Evolutionary conservation across 2,329 filamentous ascomycete species (phyloP), one percentile per base, ranked within the genome.

Genomic region (Stenocarpella maydis): DNA sequence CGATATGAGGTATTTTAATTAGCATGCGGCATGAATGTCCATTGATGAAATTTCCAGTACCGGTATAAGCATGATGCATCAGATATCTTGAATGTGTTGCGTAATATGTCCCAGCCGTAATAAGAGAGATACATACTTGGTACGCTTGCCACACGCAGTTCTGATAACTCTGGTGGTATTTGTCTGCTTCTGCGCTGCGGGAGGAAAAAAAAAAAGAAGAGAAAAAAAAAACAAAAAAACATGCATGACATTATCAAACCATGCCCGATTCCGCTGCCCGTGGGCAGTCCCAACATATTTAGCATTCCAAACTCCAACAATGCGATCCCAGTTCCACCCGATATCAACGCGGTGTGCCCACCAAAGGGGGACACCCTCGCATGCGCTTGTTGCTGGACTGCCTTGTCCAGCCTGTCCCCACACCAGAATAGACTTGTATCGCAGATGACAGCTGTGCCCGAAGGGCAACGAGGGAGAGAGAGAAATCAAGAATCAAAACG

Each of bases 1-100:
- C 19, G 58, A 63, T 63, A 63, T 43, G 15, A 49, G 19, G 58
- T 34, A 12, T 63, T 61, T 63, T 63, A 37, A 49, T 63, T 37
- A n/a, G 43, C 58, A 28, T 37, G 34, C n/a, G 26, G 19, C 1
- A 54, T 54, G 0, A 24, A 26, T 63, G 43, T 41, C 28, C 10
- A 10, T 19, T 4, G 37, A 63, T 49, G n/a, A 37, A 4, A 37
- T 2, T 49, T 24, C 15, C 10, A 37, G 12, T 10, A 37, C 5
- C 24, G 19, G 21, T 1, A 58, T 0, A 24, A 39, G 0, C 5
- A 17, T 37, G 31, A 9, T 0, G 4, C 4, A 7, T 37, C n/a
- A n/a, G 34, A 5, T 37, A 37, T 12, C 5, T 2, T 2, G 5
- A 12, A 37, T 9, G 34, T 37, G 34, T 8, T 0, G 0, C 6